Evolutionary conservation across 1,284 basidiomycete species (phyloP), one percentile per base, ranked within the genome.

Genomic region (Marasmius tenuissimus): DNA sequence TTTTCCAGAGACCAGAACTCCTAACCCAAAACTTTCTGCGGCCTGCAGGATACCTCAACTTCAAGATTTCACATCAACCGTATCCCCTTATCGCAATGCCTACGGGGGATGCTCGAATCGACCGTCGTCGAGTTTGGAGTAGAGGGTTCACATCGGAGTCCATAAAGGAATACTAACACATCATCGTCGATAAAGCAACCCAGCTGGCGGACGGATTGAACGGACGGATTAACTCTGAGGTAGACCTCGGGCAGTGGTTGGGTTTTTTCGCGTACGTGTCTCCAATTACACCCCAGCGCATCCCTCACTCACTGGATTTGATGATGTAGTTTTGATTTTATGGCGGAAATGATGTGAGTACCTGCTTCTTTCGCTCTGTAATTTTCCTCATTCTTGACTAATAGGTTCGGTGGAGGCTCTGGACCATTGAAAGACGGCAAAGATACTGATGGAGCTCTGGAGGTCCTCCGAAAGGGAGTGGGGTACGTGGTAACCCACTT

Each of bases 61-160:
- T 27, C 27, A 27, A 27, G 4, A 27, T 27, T 27, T 27, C 4
- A 27, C 27, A 27, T 27, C 27, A 27, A 4, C 27, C 27, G 27
- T 27, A 27, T 27, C 27, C 27, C 27, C 27, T 27, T 27, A 27
- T 27, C 27, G 27, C 27, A 4, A 59, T 57, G 62, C 14, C 50
- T 1, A 58, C 68, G 16, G 70, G 73, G 4, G 68, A 71, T 9
- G 68, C 76, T 10, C 86, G 87, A 59, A 69, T 78, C 0, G 74
- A 77, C 22, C 76, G 82, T 14, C 77, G 86, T 35, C 76, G 76
- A 59, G 73, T 78, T 3, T 88, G 86, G 85, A 79, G 79, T 38
- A 76, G 77, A 20, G 85, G 76, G 0, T 81, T 87, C 67, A 78
- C 73, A 42, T 69, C 75, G 0, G 68, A 73, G 5, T 75, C 83